Evolutionary conservation across 805 yeast genomes (phyloP).

Genomic region (Wickerhamiella allomyrinae): DNA sequence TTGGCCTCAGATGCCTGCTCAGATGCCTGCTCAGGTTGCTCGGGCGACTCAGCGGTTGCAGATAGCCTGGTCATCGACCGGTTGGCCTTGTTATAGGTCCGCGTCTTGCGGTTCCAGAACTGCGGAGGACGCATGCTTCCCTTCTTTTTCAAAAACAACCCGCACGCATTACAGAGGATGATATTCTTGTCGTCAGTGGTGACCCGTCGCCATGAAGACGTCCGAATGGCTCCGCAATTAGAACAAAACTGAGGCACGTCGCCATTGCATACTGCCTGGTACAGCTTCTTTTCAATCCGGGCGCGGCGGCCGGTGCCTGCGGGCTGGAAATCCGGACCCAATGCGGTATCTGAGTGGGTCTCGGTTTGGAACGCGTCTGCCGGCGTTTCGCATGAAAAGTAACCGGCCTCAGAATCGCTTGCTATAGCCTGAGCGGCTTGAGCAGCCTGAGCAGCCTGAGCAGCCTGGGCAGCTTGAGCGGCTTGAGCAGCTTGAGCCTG

Average conservation of each 20-base stretch:
- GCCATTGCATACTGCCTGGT: constrained; percentile 2
- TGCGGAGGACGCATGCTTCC: constrained; percentile 22
- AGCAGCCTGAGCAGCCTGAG: too few relatives aligned
- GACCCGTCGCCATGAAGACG: constrained; percentile 16
- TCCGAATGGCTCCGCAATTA: constrained; percentile 16
- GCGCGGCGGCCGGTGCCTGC: neutral
- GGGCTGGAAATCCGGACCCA: too few relatives aligned
- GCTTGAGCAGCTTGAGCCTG: too few relatives aligned
- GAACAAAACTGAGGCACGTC: constrained; percentile 7
- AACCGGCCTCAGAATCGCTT: too few relatives aligned
- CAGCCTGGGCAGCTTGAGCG: too few relatives aligned
- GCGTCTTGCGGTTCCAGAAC: constrained; percentile 17
- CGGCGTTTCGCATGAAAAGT: too few relatives aligned
- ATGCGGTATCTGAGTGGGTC: too few relatives aligned
- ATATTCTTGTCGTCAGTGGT: constrained; percentile 8
- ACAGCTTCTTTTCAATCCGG: constrained; percentile 4
- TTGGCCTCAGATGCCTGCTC: neutral
- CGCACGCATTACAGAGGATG: constrained; percentile 23
- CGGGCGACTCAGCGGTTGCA: neutral
- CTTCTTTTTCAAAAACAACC: constrained; percentile 20
- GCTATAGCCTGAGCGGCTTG: too few relatives aligned
- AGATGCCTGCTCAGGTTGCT: neutral
- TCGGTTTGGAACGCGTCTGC: too few relatives aligned
- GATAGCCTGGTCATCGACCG: too few relatives aligned
- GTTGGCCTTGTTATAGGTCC: neutral